A percentile compares a stretch with the other conserved stretches of the same genome.
These are phyloP conservation scores for Euphorbia celastroides DNA, from an alignment of 441 rosid genomes.

Conservation along the genomic window DNA sequence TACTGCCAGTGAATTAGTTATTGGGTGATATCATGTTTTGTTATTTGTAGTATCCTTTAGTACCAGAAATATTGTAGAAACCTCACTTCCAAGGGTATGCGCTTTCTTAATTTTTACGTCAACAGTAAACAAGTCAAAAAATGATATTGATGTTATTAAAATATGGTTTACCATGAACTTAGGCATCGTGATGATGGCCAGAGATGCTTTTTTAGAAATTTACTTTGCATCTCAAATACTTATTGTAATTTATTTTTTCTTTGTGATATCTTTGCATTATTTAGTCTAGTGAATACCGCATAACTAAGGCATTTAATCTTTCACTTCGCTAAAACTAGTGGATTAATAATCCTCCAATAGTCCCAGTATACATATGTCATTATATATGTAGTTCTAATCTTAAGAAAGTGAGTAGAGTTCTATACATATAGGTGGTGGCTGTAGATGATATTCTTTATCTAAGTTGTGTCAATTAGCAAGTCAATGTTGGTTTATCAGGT, in stretches of 20 bases:
- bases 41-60: constrained; percentile 2
- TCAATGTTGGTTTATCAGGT: neutral
- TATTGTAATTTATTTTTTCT: neutral
- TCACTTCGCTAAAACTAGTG: neutral
- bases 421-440: neutral
- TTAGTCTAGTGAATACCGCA: constrained; percentile 1
- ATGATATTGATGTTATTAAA: constrained; percentile 7
- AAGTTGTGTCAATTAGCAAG: neutral
- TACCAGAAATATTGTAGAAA: neutral
- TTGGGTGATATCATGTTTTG: neutral
- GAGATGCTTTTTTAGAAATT: neutral
- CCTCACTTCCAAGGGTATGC: neutral
- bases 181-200: neutral
- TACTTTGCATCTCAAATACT: neutral
- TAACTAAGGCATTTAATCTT: neutral
- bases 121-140: neutral
- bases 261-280: neutral
- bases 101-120: neutral
- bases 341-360: neutral
- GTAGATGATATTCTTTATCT: neutral
- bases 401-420: neutral
- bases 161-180: neutral
- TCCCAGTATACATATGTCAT: neutral
- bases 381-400: neutral
- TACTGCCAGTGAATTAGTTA: constrained; percentile 17